Conservation (phyloP, 2,329 filamentous ascomycete species). For the Colletotrichum sp. region DNA sequence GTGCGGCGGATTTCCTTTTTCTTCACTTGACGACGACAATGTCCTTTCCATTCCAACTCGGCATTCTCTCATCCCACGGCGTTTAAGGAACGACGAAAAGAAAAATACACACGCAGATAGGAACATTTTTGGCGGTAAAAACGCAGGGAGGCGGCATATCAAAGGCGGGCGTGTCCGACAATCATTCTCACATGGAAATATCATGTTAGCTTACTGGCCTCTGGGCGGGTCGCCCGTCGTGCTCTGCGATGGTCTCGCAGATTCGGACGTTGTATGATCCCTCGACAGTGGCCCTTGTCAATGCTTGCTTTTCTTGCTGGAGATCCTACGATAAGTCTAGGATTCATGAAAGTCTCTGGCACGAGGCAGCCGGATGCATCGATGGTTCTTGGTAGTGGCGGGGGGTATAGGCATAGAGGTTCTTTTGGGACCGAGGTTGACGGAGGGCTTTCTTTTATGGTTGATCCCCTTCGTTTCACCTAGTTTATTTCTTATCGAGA, state of each 20-base stretch:
- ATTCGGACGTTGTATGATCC: neutral
- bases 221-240: neutral
- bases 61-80: slow-evolving; percentile 4
- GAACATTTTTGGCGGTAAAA: neutral
- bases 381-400: neutral
- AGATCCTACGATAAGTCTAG: neutral
- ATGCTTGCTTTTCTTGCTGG: slow-evolving; percentile 4
- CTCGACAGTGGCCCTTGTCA: neutral
- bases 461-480: neutral
- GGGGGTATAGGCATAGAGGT: neutral
- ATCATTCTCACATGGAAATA: neutral
- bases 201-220: neutral
- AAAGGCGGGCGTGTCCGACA: neutral
- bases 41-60: neutral
- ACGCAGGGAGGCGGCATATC: neutral
- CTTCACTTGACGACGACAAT: slow-evolving; percentile 6
- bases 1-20: neutral
- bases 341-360: neutral
- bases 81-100: slow-evolving; percentile 7
- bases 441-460: neutral
- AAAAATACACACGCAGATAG: neutral
- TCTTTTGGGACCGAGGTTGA: neutral
- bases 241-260: neutral
- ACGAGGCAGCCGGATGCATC: neutral
- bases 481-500: neutral